Evolutionary conservation across 2,329 filamentous ascomycete species (phyloP), one percentile per base, ranked within the genome.

Genomic region (Aspergillus sp.): DNA sequence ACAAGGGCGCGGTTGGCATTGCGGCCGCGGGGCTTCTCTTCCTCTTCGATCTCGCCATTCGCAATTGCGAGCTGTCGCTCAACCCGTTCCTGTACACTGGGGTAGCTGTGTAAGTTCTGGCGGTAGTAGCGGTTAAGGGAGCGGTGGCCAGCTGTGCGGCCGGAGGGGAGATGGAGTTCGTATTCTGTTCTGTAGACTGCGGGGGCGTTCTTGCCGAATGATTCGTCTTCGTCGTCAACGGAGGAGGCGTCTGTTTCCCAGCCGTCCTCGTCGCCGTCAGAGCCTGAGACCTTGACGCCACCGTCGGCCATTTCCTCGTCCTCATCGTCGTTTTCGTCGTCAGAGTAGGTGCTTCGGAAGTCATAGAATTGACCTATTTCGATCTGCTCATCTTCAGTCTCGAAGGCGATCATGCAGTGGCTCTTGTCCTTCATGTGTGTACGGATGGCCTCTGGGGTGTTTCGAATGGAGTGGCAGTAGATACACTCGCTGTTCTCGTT

Each of bases 211-310:
- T 79, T 96, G 90, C 1, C 91, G 91, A 82, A 86, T 93, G 57
- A 91, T 91, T 72, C 93, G 89, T 83, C 86, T 68, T 91, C 91
- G 0, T 92, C 95, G 66, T 92, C 95, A 66, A 93, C 92, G 41
- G 96, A 84, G 11, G 92, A 96, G 1, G 93, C 97, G n/a, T 98
- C 95, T 0, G 93, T 97, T 79, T 99, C 95, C 94, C 95, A 98
- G 49, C 92, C 93, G 48, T 94, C 85, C 7, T 77, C 80, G 38
- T 74, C 87, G 13, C 84, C 82, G 55, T 81, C 81, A 3, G 59
- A 61, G 11, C 41, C 51, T 15, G 50, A 45, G 70, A 84, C 82
- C 75, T 91, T 94, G 63, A 90, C 89, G 15, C 90, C 91, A 28
- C 79, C 82, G 54, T 80, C 77, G 50, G 79, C 69, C 31, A 61